These are phyloP conservation scores for Xylaria sp. DNA, from an alignment of 2,329 filamentous ascomycete genomes.

Conservation along the genomic window DNA sequence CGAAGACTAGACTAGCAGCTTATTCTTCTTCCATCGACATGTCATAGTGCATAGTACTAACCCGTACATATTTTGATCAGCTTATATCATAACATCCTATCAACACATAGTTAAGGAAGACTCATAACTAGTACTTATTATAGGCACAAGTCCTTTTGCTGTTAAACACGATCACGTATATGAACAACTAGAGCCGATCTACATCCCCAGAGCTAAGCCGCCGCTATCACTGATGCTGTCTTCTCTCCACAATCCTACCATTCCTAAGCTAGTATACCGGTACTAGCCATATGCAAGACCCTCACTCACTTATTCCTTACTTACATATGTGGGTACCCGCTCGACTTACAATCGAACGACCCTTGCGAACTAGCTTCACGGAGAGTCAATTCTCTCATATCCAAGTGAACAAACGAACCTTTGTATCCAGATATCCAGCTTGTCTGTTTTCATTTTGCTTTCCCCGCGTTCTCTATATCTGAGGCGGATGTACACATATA, in stretches of 20 bases:
- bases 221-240: not conserved
- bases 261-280: not conserved
- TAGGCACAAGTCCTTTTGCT: not conserved
- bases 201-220: conserved; percentile 1
- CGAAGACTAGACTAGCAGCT: not conserved
- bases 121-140: not conserved
- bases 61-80: not conserved
- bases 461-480: not conserved
- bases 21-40: not conserved
- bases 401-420: not conserved
- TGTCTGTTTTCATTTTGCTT: not conserved
- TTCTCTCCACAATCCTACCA: not conserved
- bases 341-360: not conserved
- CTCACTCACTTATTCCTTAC: conserved; percentile 1
- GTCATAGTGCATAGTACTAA: not conserved
- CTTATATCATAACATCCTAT: not conserved
- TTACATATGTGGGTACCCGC: conserved; percentile 16
- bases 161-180: not conserved
- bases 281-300: conserved; percentile 2
- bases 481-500: not conserved
- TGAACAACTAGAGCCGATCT: not conserved
- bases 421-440: not conserved
- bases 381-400: not conserved
- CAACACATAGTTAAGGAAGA: not conserved
- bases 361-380: not conserved